Base-by-base conservation (phyloP, 495 filamentous ascomycete genomes). In the Lasiosphaeria miniovina region DNA sequence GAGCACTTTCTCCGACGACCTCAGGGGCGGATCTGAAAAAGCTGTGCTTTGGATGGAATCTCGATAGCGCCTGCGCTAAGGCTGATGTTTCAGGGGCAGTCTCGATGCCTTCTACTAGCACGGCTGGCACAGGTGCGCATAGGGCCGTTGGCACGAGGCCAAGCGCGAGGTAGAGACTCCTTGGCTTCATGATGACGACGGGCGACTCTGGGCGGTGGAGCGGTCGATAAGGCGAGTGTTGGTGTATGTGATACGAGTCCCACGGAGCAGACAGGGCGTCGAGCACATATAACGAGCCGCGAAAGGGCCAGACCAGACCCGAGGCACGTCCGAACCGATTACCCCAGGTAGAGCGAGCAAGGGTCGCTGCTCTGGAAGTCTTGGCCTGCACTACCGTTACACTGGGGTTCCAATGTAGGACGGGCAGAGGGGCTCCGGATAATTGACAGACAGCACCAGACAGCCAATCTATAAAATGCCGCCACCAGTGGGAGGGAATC, bases 151-250 rank as follows among this genome's bases (percentile, higher is more conserved):
- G 59, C 45, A 65, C 67, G 10, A 56, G 36, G 49, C 59, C 32
- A 36, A 69, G 52, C 11, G 61, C 61, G 49, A 64, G 36, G 17
- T 49, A 66, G 35, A 69, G 14, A 48, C 31, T 43, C 14, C 17
- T 54, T 33, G 46, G 6, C 57, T 61, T 71, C 69, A 69, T 71
- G 5, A 41, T 63, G 54, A 35, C 40, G 45, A 56, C 34, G 52
- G 34, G 43, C 24, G 17, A 31, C 11, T 31, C 12, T 50, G 48
- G 48, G 12, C 12, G 17, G 48, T 31, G 48, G 24, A 24, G 24
- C 24, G 24, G 24, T 24, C 24, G 24, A 24, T 24, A 24, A 24
- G 24, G 24, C 24, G 24, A 24, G 24, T 24, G 24, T 24, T 0
- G 24, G 24, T 24, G 24, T 24, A 24, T 24, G 24, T 24, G 24